A percentile compares a stretch with the other conserved stretches of the same genome.
phyloP scores from a whole-genome alignment of 2,329 filamentous ascomycete genomes.

The Botrytis elliptica region DNA sequence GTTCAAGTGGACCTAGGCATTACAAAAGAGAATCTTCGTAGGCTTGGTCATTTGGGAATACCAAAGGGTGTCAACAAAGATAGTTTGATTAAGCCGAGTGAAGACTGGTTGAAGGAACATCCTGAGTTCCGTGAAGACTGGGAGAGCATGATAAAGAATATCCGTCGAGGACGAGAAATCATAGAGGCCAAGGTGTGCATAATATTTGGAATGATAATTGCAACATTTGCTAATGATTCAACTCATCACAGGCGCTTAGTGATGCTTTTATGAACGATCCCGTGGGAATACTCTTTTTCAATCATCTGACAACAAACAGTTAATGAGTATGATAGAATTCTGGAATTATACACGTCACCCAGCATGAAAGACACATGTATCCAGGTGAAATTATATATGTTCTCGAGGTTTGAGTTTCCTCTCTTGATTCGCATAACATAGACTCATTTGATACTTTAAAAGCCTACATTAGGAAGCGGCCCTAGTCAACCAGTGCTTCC shows the following conservation, averaged over 20 bases:
- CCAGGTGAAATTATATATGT: fast-evolving
- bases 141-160: neutral
- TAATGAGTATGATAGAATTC: neutral
- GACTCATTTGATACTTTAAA: neutral
- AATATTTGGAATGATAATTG: neutral
- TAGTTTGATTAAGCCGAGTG: neutral
- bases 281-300: neutral
- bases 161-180: neutral
- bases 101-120: neutral
- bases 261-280: neutral
- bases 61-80: neutral
- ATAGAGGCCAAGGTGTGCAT: neutral
- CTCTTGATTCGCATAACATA: neutral
- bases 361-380: fast-evolving
- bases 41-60: neutral
- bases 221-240: neutral
- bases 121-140: fast-evolving
- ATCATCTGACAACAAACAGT: neutral
- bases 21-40: neutral
- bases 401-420: neutral
- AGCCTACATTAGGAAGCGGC: neutral
- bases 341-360: neutral
- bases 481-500: neutral
- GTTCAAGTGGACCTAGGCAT: neutral
- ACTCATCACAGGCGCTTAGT: neutral